These are phyloP conservation scores for Apiotrichum akiyoshidainum DNA, from an alignment of 1,284 basidiomycete genomes.

Conservation along the genomic window DNA sequence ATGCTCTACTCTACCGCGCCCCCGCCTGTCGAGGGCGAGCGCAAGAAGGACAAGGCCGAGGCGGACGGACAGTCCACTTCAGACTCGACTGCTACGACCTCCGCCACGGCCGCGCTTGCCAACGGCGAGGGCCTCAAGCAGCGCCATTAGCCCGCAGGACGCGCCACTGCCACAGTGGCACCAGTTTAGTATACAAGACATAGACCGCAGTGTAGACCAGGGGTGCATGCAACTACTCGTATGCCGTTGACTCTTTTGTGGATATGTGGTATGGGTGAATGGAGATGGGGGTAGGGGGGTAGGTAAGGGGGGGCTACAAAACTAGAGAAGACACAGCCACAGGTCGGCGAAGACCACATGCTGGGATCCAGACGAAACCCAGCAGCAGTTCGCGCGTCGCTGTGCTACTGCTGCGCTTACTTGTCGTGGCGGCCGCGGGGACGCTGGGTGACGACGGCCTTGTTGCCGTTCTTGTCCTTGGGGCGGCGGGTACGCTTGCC, in stretches of 20 bases:
- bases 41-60: slow-evolving; percentile 3
- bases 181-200: background rate
- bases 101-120: background rate
- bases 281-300: background rate
- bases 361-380: too few relatives aligned
- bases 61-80: background rate
- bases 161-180: background rate
- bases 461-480: slow-evolving; percentile 87
- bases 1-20: slow-evolving; percentile 30
- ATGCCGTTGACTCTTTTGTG: background rate
- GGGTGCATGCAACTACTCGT: slow-evolving; percentile 20
- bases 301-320: background rate
- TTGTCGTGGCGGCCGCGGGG: slow-evolving; percentile 61
- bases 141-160: background rate
- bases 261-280: background rate
- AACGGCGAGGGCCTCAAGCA: slow-evolving; percentile 4
- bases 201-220: slow-evolving; percentile 11
- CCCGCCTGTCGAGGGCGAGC: slow-evolving; percentile 1
- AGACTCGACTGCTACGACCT: background rate
- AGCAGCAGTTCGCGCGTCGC: too few relatives aligned
- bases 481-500: slow-evolving; percentile 90
- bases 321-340: background rate
- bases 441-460: slow-evolving; percentile 84
- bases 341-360: background rate
- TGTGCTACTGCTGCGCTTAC: background rate